Base-by-base conservation (phyloP, 495 filamentous ascomycete genomes). In the Neurospora sp. region DNA sequence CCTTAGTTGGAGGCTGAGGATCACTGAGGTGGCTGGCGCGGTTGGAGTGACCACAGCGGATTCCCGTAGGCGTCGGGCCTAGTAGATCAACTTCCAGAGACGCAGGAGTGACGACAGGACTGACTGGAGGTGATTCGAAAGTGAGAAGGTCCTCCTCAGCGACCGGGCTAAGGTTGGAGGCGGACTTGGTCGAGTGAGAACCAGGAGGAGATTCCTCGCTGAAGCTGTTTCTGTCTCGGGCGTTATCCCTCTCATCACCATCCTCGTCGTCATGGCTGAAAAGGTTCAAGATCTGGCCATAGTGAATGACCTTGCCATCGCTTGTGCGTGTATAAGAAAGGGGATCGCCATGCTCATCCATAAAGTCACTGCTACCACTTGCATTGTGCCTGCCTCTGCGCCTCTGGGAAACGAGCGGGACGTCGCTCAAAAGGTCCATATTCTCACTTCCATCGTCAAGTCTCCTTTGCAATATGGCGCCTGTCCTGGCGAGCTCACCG, bases 401-500 rank as follows among this genome's bases (percentile, higher is more conserved):
- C 16, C 40, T 31, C 7, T 40, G 69, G 22, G n/a, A 40, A 40
- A 18, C 5, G 9, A 42, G 37, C 27, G 40, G 73, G 37, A 71
- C 27, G 12, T 65, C 72, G 9, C 14, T n/a, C 37, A 73, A 27
- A 12, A 37, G 71, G 14, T 70, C 9, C 16, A 45, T 14, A 65
- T 72, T 53, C 72, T 75, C 72, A 22, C 65, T 48, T 2, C 73
- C 53, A 65, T 65, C 53, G 14, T 65, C 53, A 31, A 65, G 14
- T 35, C 14, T 65, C 53, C 53, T 31, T 37, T 65, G 53, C 5
- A 65, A 16, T 12, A 65, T 35, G 53, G 12, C 53, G 14, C 53
- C 27, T 31, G 61, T 70, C 6, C 35, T 45, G 3, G 92, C 94
- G 73, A 98, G 90, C 41, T 85, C 85, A 6, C 93, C 92, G 2